Base-by-base conservation (phyloP, 805 yeast species). In the Blastobotrys peoriensis region DNA sequence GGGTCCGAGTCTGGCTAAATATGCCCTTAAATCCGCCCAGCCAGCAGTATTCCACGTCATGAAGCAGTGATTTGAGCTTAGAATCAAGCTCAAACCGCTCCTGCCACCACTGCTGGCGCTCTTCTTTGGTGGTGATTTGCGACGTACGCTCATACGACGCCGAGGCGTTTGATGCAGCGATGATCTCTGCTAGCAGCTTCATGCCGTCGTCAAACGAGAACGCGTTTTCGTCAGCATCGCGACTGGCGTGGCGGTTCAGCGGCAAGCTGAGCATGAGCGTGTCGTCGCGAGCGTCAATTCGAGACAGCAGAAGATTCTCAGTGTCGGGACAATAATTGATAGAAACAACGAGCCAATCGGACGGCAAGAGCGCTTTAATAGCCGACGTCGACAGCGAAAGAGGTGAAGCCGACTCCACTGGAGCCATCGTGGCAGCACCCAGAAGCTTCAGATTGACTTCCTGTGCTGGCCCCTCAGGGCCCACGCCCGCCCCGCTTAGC, bases 81-180 rank as follows among this genome's bases (percentile, higher is more conserved):
- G 66, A 59, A 60, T 91, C 96, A 15, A 88, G 65, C 0, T 61
- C 63, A 44, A 75, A 76, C 40, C 97, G 66, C 22, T 67, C 65
- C 34, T 71, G 70, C 95, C 97, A 93, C 96, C 97, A 91, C 5
- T 65, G 51, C 38, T 71, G 73, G 40, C 87, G 69, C 23, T 80
- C 83, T 35, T 78, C 81, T 37, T 73, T 70, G 0, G 86, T 71
- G 3, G 58, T 66, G 1, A 84, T 75, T 1, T 55, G 57, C 0
- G 76, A 66, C 0, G 87, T 79, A 1, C 75, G 69, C 27, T 73
- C 76, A 0, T 62, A 47, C 17, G 74, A 71, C 0, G 91, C 81
- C 0, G 86, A 75, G 3, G 60, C 53, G 51, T 85, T 79, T 58
- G 91, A 87, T 42, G 70, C 69, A 0, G 60, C 51, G 18, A 88